These are phyloP conservation scores for Plasmopara muralis DNA, from an alignment of 352 stramenopile species.

Conservation along the genomic window DNA sequence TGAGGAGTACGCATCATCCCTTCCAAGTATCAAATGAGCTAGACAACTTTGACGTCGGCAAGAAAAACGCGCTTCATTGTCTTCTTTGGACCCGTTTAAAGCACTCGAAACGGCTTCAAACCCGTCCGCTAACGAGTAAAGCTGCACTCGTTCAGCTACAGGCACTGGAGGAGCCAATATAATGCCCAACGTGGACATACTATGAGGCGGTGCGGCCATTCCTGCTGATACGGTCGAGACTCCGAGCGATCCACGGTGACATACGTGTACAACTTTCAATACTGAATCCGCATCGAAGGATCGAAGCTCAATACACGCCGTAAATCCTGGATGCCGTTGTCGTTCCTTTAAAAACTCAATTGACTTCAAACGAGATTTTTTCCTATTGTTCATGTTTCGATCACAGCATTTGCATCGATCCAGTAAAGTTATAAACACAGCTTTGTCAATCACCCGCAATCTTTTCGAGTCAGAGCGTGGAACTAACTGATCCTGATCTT, in stretches of 20 bases:
- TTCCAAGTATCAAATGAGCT: constrained; percentile 43
- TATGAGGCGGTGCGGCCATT: constrained; percentile 7
- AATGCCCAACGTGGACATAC: constrained; percentile 6
- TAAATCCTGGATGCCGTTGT: constrained; percentile 34
- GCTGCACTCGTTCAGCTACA: constrained; percentile 8
- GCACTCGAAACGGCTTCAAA: constrained; percentile 11
- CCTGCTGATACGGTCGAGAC: constrained; percentile 40
- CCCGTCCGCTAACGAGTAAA: constrained; percentile 27
- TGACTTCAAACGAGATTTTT: neutral
- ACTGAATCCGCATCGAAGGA: constrained; percentile 2
- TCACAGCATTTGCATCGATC: constrained; percentile 54
- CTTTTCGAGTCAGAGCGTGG: constrained; percentile 65
- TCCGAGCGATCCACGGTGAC: constrained; percentile 40
- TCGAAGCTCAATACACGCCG: constrained; percentile 29
- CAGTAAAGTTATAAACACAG: constrained; percentile 44
- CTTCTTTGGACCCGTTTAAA: neutral
- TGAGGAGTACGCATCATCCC: constrained; percentile 27
- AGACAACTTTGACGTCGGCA: constrained; percentile 11
- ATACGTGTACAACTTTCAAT: constrained; percentile 52
- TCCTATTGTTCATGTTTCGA: constrained; percentile 8
- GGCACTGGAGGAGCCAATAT: constrained; percentile 12
- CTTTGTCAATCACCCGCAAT: constrained; percentile 43
- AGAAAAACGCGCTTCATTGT: neutral
- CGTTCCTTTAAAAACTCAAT: constrained; percentile 7
- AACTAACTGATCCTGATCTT: constrained; percentile 74